A percentile compares a stretch with the other conserved stretches of the same genome.
Conservation (phyloP, 176 grass and related monocot genomes). For the Eragrostis nindensis region DNA sequence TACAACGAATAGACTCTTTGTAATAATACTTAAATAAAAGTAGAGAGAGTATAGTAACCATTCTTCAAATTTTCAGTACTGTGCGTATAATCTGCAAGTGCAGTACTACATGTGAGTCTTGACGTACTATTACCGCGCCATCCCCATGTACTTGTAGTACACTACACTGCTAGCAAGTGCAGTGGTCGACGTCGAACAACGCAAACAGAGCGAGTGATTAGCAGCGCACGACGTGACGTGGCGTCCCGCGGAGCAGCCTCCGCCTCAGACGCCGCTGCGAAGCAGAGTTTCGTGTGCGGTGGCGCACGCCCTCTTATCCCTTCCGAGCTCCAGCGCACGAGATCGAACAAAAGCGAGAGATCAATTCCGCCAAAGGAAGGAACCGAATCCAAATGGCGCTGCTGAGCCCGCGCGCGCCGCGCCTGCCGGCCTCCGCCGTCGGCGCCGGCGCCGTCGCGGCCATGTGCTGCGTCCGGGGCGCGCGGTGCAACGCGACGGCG, state of each 20-base stretch:
- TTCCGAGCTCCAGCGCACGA: background rate
- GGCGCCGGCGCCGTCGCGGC: background rate
- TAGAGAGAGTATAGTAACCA: no score
- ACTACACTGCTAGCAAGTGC: background rate
- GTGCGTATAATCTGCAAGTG: no score
- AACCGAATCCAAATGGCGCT: slow-evolving; percentile 58
- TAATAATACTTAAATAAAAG: no score
- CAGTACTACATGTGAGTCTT: no score
- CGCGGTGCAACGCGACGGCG: slow-evolving; percentile 50
- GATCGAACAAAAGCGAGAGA: background rate
- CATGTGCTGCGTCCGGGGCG: slow-evolving; percentile 25
- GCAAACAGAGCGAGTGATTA: slow-evolving; percentile 14
- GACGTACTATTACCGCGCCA: no score
- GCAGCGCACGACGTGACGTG: slow-evolving; percentile 24
- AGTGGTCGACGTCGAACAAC: background rate
- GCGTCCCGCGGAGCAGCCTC: background rate
- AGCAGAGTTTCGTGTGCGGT: slow-evolving; percentile 21
- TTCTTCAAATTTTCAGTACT: no score
- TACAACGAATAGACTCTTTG: no score
- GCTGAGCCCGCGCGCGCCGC: slow-evolving; percentile 71
- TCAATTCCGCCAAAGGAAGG: background rate
- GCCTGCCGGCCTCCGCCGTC: slow-evolving; percentile 47
- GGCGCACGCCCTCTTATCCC: slow-evolving; percentile 48
- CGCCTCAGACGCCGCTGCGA: background rate
- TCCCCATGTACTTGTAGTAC: no score